Conservation (phyloP, 768 basidiomycete species). For the Phanerochaete carnosa region DNA sequence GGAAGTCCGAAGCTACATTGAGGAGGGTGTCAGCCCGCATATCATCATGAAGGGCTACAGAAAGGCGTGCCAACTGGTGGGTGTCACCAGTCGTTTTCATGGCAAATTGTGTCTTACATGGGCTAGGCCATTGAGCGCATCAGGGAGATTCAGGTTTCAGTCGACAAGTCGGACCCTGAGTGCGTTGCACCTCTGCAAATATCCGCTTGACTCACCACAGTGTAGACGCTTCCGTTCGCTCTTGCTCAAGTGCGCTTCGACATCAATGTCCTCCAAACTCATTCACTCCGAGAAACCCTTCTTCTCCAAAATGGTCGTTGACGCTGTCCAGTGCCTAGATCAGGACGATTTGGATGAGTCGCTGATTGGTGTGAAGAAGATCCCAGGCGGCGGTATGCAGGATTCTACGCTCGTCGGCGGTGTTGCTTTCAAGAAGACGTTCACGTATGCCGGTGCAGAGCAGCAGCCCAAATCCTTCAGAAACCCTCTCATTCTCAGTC, state of each 20-base stretch:
- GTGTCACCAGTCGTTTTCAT: conserved; percentile 19
- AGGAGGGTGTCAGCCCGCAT: conserved; percentile 96
- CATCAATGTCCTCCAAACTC: conserved; percentile 99
- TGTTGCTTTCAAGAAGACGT: conserved; percentile 99
- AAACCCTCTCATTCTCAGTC: conserved; percentile 84
- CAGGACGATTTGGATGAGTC: conserved; percentile 93
- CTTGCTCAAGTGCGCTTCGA: conserved; percentile 93
- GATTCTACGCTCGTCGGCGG: conserved; percentile 88
- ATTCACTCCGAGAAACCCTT: conserved; percentile 99
- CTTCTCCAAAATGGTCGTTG: conserved; percentile 98
- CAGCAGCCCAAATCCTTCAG: conserved; percentile 95
- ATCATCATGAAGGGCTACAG: conserved; percentile 97
- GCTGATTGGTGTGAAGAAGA: conserved; percentile 96
- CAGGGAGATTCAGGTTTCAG: conserved; percentile 82
- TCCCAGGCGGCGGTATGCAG: conserved; percentile 96
- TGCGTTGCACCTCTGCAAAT: conserved; percentile 36
- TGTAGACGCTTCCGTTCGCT: conserved; percentile 88
- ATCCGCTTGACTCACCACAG: not conserved
- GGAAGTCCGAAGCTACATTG: conserved; percentile 86
- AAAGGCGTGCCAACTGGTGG: conserved; percentile 80
- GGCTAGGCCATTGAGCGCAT: conserved; percentile 80
- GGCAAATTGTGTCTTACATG: conserved; percentile 1
- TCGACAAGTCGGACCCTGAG: conserved; percentile 90
- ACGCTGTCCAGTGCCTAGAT: conserved; percentile 90
- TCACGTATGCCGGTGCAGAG: conserved; percentile 98